Base-by-base conservation (phyloP, 73 alveolate genomes). In the Stentor roeselii region DNA sequence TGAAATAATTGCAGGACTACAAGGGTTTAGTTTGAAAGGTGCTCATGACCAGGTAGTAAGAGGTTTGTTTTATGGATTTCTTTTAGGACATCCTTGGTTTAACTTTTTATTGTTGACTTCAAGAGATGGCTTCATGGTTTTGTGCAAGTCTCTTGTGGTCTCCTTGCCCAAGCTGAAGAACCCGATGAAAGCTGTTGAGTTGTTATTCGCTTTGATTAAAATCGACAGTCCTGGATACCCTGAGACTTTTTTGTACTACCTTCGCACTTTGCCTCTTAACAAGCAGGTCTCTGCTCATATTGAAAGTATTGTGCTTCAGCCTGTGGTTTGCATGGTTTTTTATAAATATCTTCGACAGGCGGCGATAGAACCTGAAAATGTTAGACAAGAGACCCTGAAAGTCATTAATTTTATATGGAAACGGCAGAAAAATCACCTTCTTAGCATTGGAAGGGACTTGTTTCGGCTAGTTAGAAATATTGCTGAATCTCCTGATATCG, bases 381-480 rank as follows among this genome's bases (percentile, higher is more conserved):
- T 15, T 15, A 67, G n/a, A 32, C 80, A 21, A 30, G 80, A 21
- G 80, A 15, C 21, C 34, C 21, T 67, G 21, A 21, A 67, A 27
- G 37, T 67, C 11, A 67, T 67, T 30, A 27, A 36, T 67, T 40
- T 21, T 21, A 67, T 67, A 0, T 67, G 80, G 80, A 67, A 11
- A 34, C 37, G 34, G 27, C 0, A 40, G 41, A 67, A 32, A 67
- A 40, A 67, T 1, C 27, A 21, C 11, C 34, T 36, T 32, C 11
- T 67, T n/a, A 0, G 3, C 21, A 67, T 67, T 21, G 80, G 80
- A n/a, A 67, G 80, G 34, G 80, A 67, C 41, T 67, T 67, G 37
- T 36, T 67, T 21, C 21, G 80, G 42, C n/a, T 67, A 0, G 41
- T 67, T 30, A 67, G 80, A 1, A 34, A 27, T 2, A 15, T 67